These are phyloP conservation scores for Eimeria acervulina DNA, from an alignment of 169 alveolate genomes.

Conservation along the genomic window DNA sequence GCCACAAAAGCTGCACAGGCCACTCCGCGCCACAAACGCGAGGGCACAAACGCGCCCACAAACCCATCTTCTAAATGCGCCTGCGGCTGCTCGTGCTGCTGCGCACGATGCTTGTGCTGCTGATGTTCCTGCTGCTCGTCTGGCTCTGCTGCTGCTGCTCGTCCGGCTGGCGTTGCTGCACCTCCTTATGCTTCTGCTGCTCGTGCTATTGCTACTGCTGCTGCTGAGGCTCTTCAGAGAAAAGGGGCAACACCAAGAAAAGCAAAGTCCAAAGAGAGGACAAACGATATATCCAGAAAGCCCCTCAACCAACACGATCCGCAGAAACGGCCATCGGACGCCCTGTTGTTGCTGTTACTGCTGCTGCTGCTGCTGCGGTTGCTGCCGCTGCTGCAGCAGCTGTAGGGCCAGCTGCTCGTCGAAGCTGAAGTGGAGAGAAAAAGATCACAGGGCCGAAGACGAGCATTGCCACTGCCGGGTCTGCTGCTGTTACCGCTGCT, in stretches of 20 bases:
- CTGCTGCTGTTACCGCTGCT: slow-evolving; percentile 42
- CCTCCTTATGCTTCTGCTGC: too few relatives aligned
- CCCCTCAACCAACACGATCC: background rate
- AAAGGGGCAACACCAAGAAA: background rate
- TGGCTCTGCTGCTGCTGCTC: slow-evolving; percentile 28
- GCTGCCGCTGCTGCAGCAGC: slow-evolving; percentile 69
- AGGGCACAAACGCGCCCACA: slow-evolving; percentile 79
- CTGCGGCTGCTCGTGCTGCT: slow-evolving; percentile 14
- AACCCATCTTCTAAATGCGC: slow-evolving; percentile 43
- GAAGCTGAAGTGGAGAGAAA: background rate
- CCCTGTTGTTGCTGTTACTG: slow-evolving; percentile 45
- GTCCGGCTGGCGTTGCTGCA: background rate
- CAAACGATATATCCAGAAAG: background rate
- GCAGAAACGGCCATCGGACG: background rate
- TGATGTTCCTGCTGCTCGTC: background rate
- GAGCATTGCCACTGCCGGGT: background rate
- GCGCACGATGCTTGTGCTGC: background rate
- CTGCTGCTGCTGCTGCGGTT: slow-evolving; percentile 43
- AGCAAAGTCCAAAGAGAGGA: background rate
- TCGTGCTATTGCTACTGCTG: background rate
- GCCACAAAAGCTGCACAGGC: slow-evolving; percentile 62
- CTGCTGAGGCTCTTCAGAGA: background rate
- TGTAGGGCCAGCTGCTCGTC: slow-evolving; percentile 4
- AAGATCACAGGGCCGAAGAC: background rate
- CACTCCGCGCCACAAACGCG: slow-evolving; percentile 76